Evolutionary conservation across 352 stramenopile species (phyloP).

Genomic region (Phytophthora syringae): DNA sequence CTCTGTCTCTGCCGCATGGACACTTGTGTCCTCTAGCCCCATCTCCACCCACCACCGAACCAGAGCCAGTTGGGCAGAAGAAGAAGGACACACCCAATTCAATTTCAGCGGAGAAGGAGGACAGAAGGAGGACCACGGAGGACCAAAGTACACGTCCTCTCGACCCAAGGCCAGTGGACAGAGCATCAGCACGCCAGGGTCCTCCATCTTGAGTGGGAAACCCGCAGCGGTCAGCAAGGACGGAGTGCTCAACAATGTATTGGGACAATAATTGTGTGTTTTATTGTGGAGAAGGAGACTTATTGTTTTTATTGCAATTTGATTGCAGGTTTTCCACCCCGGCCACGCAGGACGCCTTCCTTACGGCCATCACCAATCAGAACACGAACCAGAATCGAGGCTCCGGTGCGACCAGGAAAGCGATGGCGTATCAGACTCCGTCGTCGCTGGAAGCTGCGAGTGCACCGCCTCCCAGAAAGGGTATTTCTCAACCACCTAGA

Average conservation of each 20-base stretch:
- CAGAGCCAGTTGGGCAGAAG: slow-evolving; percentile 8
- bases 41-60: not conserved
- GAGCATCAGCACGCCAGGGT: slow-evolving; percentile 30
- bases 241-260: slow-evolving; percentile 28
- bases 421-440: slow-evolving; percentile 10
- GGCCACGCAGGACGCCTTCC: slow-evolving; percentile 30
- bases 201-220: slow-evolving; percentile 21
- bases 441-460: slow-evolving; percentile 36
- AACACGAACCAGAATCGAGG: slow-evolving; percentile 35
- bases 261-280: not conserved
- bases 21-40: not conserved
- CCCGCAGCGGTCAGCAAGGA: slow-evolving; percentile 9
- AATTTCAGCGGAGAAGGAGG: slow-evolving; percentile 9
- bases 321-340: slow-evolving; percentile 32
- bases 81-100: slow-evolving; percentile 5
- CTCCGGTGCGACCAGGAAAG: not conserved
- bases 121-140: not conserved
- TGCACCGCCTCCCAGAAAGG: slow-evolving; percentile 18
- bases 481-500: slow-evolving; percentile 4
- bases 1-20: not conserved
- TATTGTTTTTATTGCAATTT: too few relatives aligned
- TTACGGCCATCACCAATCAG: slow-evolving; percentile 16
- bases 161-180: slow-evolving; percentile 31
- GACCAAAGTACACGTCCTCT: slow-evolving; percentile 23
- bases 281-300: too few relatives aligned